Percentiles rank a stretch among this genome's conserved stretches.
Evolutionary conservation across 176 grass and related monocot genomes (phyloP).

Genomic region (sorghum (Sorghum bicolor)): DNA sequence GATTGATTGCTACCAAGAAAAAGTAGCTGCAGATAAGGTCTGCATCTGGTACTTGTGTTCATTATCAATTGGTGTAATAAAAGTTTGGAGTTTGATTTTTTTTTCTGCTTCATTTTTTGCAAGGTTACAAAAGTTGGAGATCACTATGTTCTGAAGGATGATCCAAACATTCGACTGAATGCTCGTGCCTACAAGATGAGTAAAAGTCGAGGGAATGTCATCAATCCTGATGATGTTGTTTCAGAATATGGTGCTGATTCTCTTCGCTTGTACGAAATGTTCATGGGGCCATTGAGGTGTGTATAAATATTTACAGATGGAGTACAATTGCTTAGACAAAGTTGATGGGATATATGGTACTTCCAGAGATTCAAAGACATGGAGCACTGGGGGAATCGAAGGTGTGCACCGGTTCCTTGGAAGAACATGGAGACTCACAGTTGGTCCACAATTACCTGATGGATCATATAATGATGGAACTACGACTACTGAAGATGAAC

Average conservation of each 20-base stretch:
- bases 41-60: not conserved
- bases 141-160: constrained; percentile 84
- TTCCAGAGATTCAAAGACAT: constrained; percentile 89
- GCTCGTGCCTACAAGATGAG: constrained; percentile 95
- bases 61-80: not conserved
- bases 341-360: constrained; percentile 22
- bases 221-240: constrained; percentile 98
- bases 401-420: constrained; percentile 92
- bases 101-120: constrained; percentile 18
- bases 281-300: constrained; percentile 98
- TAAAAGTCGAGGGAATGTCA: constrained; percentile 98
- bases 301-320: constrained; percentile 16
- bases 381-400: constrained; percentile 95
- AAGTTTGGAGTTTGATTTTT: constrained; percentile 8
- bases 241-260: constrained; percentile 96
- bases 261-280: constrained; percentile 98
- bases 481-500: constrained; percentile 44
- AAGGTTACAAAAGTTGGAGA: constrained; percentile 90
- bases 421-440: constrained; percentile 89
- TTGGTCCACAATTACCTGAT: constrained; percentile 66
- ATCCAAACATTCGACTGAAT: constrained; percentile 62
- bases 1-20: constrained; percentile 71
- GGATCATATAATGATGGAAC: constrained; percentile 77
- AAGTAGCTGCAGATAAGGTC: constrained; percentile 80
- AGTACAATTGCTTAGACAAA: constrained; percentile 9